Conservation (phyloP, 495 filamentous ascomycete species). For the Lasiosphaeria miniovina region DNA sequence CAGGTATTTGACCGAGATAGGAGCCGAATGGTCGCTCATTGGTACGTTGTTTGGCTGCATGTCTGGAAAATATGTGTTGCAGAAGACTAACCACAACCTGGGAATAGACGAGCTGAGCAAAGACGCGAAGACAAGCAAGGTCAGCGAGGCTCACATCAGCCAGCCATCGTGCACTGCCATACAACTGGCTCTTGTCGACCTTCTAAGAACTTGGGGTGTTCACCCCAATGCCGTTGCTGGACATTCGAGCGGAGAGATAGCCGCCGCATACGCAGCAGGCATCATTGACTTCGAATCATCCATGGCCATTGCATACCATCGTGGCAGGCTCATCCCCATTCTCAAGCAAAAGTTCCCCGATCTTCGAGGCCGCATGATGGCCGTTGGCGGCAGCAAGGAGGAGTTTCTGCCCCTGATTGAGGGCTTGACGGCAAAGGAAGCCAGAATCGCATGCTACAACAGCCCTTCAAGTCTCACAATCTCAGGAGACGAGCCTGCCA, state of each 20-base stretch:
- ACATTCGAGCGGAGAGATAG: constrained; percentile 63
- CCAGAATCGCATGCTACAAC: constrained; percentile 54
- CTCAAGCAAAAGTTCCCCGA: constrained; percentile 30
- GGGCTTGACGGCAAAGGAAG: constrained; percentile 35
- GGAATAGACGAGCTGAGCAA: constrained; percentile 24
- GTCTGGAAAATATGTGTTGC: not conserved
- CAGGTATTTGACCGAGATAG: constrained; percentile 26
- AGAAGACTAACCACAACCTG: not conserved
- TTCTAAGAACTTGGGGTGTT: constrained; percentile 53
- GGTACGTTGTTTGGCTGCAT: constrained; percentile 2
- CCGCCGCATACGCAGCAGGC: constrained; percentile 46
- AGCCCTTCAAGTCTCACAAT: constrained; percentile 58
- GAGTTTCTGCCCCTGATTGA: constrained; percentile 40
- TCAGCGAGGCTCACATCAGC: constrained; percentile 45
- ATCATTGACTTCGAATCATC: constrained; percentile 45
- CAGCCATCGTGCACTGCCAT: constrained; percentile 50
- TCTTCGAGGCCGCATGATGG: constrained; percentile 47
- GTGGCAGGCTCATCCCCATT: constrained; percentile 34
- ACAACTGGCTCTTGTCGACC: constrained; percentile 51
- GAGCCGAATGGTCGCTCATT: constrained; percentile 36
- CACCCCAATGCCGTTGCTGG: constrained; percentile 52
- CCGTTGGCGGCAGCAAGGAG: constrained; percentile 46
- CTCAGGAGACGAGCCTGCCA: constrained; percentile 51
- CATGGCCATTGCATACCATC: constrained; percentile 53
- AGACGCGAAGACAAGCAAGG: constrained; percentile 37